These are phyloP conservation scores for Ailanthus altissimus DNA, from an alignment of 345 rosid species.

Conservation along the genomic window DNA sequence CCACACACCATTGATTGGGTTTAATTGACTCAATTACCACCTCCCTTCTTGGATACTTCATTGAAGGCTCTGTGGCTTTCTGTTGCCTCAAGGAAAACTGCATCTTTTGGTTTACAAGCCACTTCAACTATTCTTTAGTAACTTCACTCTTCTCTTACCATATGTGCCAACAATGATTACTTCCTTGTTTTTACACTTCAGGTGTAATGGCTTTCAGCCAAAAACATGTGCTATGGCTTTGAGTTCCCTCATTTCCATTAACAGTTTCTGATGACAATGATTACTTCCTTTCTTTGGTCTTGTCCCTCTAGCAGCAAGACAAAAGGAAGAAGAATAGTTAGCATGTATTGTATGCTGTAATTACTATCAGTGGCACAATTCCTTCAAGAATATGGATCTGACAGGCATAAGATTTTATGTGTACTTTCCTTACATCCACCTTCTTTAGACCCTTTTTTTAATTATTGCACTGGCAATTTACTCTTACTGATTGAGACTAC, in stretches of 20 bases:
- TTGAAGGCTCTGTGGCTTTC: not conserved
- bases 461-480: not conserved
- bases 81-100: not conserved
- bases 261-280: not conserved
- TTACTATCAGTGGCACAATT: not conserved
- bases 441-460: not conserved
- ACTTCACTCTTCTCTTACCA: not conserved
- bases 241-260: not conserved
- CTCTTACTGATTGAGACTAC: not conserved
- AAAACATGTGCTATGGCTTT: not conserved
- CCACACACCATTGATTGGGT: not conserved
- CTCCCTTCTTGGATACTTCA: not conserved
- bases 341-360: not conserved
- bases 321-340: conserved; percentile 4
- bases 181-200: not conserved
- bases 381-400: conserved; percentile 1
- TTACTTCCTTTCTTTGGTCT: not conserved
- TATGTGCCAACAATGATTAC: not conserved
- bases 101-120: not conserved
- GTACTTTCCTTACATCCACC: not conserved
- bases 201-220: not conserved
- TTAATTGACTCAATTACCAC: not conserved
- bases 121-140: not conserved
- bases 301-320: not conserved
- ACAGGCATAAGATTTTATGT: not conserved